Evolutionary conservation across 1,139 yeast species (phyloP).

Genomic region (Yamadazyma spencermartinsiae): DNA sequence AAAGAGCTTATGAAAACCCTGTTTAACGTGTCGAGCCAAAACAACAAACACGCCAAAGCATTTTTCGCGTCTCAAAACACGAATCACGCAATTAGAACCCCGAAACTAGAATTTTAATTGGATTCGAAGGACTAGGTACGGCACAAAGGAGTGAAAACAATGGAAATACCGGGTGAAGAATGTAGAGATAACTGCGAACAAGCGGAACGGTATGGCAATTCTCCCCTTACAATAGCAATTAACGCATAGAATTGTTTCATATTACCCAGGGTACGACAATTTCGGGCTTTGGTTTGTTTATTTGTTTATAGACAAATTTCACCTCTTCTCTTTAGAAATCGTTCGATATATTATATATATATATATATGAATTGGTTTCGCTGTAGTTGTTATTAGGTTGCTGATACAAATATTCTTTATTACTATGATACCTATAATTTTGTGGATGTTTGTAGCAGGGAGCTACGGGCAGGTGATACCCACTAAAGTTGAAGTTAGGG

Average conservation of each 20-base stretch:
- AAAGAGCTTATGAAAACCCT: neutral
- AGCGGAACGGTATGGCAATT: neutral
- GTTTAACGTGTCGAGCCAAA: slow-evolving; percentile 1
- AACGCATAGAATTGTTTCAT: neutral
- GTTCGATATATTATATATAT: neutral
- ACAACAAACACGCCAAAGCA: neutral
- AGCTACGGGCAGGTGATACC: slow-evolving; percentile 1
- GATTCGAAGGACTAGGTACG: neutral
- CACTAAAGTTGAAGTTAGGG: slow-evolving; percentile 3
- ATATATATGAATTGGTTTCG: too few relatives aligned
- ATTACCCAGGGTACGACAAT: neutral
- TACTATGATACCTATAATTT: neutral
- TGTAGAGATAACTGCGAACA: neutral
- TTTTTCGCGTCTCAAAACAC: slow-evolving; percentile 1
- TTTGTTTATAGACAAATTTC: too few relatives aligned
- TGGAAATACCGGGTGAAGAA: neutral
- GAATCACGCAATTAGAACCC: slow-evolving; percentile 1
- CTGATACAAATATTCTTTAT: too few relatives aligned
- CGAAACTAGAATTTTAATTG: neutral
- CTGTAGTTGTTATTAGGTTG: too few relatives aligned
- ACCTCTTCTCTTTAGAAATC: too few relatives aligned
- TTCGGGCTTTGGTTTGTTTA: neutral
- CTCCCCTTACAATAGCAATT: neutral
- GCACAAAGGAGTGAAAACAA: neutral
- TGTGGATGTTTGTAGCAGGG: neutral